phyloP scores from a whole-genome alignment of 768 basidiomycete species.

The Serendipita vermifera region DNA sequence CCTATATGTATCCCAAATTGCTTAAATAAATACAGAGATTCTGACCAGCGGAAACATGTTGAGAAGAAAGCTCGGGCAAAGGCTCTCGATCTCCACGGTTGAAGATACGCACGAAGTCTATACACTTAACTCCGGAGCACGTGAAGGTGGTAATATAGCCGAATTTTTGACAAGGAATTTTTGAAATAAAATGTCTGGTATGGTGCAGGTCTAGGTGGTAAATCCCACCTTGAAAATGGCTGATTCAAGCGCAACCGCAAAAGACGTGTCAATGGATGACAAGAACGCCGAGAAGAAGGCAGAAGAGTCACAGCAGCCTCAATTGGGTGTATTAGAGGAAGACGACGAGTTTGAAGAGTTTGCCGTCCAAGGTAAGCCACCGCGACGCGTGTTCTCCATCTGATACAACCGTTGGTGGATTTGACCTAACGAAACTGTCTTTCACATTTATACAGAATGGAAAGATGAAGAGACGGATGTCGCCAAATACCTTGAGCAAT shows the following conservation, averaged over 20 bases:
- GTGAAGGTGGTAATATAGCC: too few species aligned
- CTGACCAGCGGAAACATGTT: too few species aligned
- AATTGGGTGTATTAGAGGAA: constrained; percentile 85
- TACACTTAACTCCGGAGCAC: too few species aligned
- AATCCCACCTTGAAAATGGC: not conserved
- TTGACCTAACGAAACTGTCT: not conserved
- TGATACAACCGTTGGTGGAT: not conserved
- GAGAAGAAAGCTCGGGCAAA: too few species aligned
- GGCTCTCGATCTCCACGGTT: too few species aligned
- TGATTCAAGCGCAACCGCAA: not conserved
- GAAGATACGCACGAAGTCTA: too few species aligned
- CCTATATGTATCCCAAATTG: too few species aligned
- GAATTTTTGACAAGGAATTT: too few species aligned
- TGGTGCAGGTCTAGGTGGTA: not conserved
- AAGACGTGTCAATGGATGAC: not conserved
- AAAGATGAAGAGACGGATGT: constrained; percentile 67
- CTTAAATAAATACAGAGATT: too few species aligned
- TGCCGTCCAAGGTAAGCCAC: constrained; percentile 57
- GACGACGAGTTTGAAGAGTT: constrained; percentile 98
- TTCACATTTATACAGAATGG: constrained; percentile 51
- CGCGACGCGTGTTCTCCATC: not conserved
- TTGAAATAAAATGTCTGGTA: too few species aligned
- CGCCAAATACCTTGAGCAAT: constrained; percentile 40
- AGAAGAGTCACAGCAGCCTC: constrained; percentile 30
- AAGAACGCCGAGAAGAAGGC: not conserved